Conservation (phyloP, 345 rosid genomes). For the Firmiana major region DNA sequence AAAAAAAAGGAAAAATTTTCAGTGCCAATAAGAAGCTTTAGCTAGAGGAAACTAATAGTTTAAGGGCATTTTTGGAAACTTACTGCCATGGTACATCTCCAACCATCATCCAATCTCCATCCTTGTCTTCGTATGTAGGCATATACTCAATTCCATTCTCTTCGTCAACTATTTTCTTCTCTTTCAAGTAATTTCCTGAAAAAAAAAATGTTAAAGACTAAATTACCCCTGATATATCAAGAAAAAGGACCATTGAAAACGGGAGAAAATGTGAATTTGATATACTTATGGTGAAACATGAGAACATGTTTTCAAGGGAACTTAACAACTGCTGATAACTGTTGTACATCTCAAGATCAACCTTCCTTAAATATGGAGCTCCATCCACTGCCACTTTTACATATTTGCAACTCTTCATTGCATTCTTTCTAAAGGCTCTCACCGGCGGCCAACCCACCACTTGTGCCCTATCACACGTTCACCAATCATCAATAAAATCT, state of each 20-base stretch:
- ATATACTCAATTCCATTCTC: conserved; percentile 46
- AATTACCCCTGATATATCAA: not conserved
- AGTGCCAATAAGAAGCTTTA: not conserved
- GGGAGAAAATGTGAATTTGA: not conserved
- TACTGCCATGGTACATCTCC: conserved; percentile 94
- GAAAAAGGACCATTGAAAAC: no score
- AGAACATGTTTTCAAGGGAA: conserved; percentile 63
- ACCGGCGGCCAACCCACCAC: conserved; percentile 96
- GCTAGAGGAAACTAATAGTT: not conserved
- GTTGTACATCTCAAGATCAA: conserved; percentile 63
- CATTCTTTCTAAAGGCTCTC: conserved; percentile 60
- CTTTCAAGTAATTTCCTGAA: conserved; percentile 40
- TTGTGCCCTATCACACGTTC: conserved; percentile 51
- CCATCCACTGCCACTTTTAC: conserved; percentile 94
- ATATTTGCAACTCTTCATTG: conserved; percentile 19
- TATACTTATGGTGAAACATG: conserved; percentile 54
- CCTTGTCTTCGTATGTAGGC: conserved; percentile 75
- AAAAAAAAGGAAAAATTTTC: no score
- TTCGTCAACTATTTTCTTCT: conserved; percentile 30
- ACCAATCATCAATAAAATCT: no score
- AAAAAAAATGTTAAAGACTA: not conserved
- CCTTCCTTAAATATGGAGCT: conserved; percentile 87
- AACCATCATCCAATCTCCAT: conserved; percentile 86
- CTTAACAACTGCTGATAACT: conserved; percentile 58
- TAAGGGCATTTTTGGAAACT: conserved; percentile 19